Evolutionary conservation across 2,329 filamentous ascomycete genomes (phyloP), one percentile per base, ranked within the genome.

Genomic region (Colletotrichum sidae): DNA sequence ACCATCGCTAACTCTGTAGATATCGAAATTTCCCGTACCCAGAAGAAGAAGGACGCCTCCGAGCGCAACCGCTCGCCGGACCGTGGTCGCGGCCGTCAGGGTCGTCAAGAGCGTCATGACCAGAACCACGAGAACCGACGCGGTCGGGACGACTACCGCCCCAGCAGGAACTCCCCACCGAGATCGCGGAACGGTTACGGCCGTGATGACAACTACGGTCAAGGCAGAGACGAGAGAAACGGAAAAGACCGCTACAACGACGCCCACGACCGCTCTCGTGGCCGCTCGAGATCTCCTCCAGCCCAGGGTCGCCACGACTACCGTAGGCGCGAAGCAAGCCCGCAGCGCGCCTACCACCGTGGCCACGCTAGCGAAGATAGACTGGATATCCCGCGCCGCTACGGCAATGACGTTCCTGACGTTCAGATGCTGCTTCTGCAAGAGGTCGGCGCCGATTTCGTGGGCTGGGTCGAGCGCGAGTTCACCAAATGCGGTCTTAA

Each of bases 401-500:
- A 89, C 63, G 89, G 92, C 5, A 82, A 86, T 62, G 88, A 96
- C 69, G 89, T 97, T 25, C 94, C 95, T 2, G 94, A 98, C 71
- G 91, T 97, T 13, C 94, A 97, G 75, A 88, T 98, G 37, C 87
- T 97, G 35, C 86, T 96, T 6, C 83, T 95, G 49, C 90, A 95
- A 69, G 89, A 94, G 70, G 85, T 96, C 11, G 88, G 90, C 65
- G 84, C 91, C 66, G 90, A 93, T 61, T 97, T 97, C 72, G 88
- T 97, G 55, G 84, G 84, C 56, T 97, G 92, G 86, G 90, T 97
- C 10, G 92, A 97, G 74, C 85, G 86, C 39, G 86, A 89, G 0
- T 96, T 98, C 75, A 84, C 86, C 63, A 84, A 86, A 39, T 89
- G 90, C 59, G 89, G 89, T 2, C 81, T 98, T 42, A 90, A 87